Evolutionary conservation across 2,329 filamentous ascomycete genomes (phyloP), one percentile per base, ranked within the genome.

Genomic region (Epichloe baconii): DNA sequence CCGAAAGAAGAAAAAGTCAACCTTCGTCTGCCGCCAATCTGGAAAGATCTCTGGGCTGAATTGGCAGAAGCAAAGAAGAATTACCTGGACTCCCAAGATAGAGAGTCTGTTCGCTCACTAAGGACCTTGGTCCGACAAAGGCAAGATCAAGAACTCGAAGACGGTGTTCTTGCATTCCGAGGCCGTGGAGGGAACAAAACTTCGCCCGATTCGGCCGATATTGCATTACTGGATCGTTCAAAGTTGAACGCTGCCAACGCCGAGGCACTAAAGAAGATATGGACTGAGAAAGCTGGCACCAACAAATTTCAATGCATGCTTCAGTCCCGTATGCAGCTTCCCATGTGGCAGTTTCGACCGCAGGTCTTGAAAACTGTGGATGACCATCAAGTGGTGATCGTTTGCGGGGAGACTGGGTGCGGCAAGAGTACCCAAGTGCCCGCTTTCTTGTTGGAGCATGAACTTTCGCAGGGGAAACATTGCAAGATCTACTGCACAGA

Each of bases 391-490:
- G 85, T 95, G 10, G 83, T 93, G 10, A 96, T 98, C 53, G 80
- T 98, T 34, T 97, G 91, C 64, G 93, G 93, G 64, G 93, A 98
- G 69, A 98, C 93, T 3, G 93, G 93, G 58, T 96, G 86, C 64
- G 93, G 93, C 56, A 98, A 98, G 72, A 96, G 89, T 66, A 98
- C 93, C 0, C 93, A 98, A 62, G 85, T 96, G n/a, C 93, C 93
- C 5, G 84, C 90, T 0, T 97, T 94, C 63, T 79, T 98, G 50
- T 73, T 98, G 7, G 93, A 98, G 65, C 81, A 95, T 60, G 85
- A 96, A 62, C 77, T 98, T 47, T 79, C 81, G 3, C 79, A 84
- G 55, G 91, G 90, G 4, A 84, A 82, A 56, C 73, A 80, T 5
- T 97, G 90, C 69, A 96, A 95, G 62, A 83, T 98, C 11, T 97